These are phyloP conservation scores for Sisymbrium altissimum DNA, from an alignment of 345 rosid genomes.

Conservation along the genomic window DNA sequence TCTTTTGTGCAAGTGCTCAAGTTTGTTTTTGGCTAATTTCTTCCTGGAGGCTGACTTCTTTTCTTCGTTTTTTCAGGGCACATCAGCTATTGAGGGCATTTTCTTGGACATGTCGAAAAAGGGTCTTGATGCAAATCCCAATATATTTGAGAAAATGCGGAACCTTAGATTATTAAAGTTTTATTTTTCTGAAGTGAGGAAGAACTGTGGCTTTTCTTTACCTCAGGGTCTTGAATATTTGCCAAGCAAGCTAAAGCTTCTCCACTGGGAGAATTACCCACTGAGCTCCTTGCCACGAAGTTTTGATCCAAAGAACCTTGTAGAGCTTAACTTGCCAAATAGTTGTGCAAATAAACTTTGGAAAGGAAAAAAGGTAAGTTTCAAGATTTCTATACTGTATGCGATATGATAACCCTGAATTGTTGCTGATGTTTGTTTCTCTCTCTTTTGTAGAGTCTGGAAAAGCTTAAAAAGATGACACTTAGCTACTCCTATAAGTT, in stretches of 20 bases:
- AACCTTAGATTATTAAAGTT: constrained; percentile 26
- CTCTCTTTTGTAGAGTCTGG: constrained; percentile 14
- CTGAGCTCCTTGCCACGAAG: constrained; percentile 23
- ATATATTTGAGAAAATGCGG: constrained; percentile 18
- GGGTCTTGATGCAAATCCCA: neutral
- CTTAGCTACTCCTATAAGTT: constrained; percentile 20
- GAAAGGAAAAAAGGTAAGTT: constrained; percentile 25
- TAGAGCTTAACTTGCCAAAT: constrained; percentile 20
- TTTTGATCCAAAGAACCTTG: constrained; percentile 25
- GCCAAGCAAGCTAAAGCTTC: constrained; percentile 21
- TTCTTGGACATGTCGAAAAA: constrained; percentile 9
- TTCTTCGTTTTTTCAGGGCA: constrained; percentile 26
- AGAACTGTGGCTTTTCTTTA: neutral
- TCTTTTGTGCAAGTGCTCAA: neutral
- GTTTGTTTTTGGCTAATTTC: neutral
- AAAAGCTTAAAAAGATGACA: constrained; percentile 16
- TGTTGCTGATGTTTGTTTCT: neutral
- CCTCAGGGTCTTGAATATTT: constrained; percentile 14
- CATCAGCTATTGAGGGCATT: constrained; percentile 33
- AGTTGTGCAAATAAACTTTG: constrained; percentile 24
- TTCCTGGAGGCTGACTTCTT: neutral
- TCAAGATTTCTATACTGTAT: neutral
- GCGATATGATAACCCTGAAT: neutral
- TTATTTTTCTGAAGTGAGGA: neutral
- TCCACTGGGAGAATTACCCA: constrained; percentile 31